Percentiles rank a stretch among this genome's conserved stretches.
Conservation (phyloP, 495 filamentous ascomycete species). For the Penicillium herquei region DNA sequence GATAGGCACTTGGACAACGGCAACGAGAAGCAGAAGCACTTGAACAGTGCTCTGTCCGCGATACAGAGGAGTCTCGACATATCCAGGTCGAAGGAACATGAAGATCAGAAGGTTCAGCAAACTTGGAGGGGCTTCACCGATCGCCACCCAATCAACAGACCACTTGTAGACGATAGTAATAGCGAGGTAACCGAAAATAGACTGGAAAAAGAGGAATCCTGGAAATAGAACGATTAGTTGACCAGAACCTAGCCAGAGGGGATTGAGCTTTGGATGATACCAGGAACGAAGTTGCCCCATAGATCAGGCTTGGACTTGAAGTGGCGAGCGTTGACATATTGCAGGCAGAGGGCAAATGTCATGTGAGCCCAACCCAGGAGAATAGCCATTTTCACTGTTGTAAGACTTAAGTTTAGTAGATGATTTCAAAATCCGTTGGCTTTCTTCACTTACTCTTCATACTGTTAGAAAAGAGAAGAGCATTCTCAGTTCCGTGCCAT, state of each 20-base stretch:
- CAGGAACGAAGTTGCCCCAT: slow-evolving; percentile 93
- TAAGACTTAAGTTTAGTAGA: no score
- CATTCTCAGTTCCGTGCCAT: slow-evolving; percentile 95
- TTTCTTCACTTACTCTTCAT: slow-evolving; percentile 58
- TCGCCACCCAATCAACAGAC: slow-evolving; percentile 80
- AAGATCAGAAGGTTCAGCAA: slow-evolving; percentile 99
- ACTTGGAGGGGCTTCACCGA: slow-evolving; percentile 67
- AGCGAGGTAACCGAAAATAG: slow-evolving; percentile 96
- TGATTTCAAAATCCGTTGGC: no score
- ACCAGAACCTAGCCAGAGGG: no score
- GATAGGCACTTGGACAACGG: slow-evolving; percentile 81
- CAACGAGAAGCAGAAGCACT: slow-evolving; percentile 75
- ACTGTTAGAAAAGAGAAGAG: slow-evolving; percentile 90
- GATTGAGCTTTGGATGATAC: slow-evolving; percentile 56
- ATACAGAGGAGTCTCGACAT: slow-evolving; percentile 71
- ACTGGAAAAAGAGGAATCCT: slow-evolving; percentile 80
- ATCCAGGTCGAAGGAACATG: slow-evolving; percentile 94
- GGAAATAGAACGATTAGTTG: no score
- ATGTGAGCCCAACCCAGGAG: slow-evolving; percentile 95
- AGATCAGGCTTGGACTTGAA: slow-evolving; percentile 94
- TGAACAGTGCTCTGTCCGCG: slow-evolving; percentile 73
- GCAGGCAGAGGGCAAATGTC: slow-evolving; percentile 94
- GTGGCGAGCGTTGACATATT: slow-evolving; percentile 88
- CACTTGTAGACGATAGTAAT: slow-evolving; percentile 96
- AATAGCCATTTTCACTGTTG: slow-evolving; percentile 91